phyloP scores from a whole-genome alignment of 768 basidiomycete species.

The Artomyces pyxidatus region DNA sequence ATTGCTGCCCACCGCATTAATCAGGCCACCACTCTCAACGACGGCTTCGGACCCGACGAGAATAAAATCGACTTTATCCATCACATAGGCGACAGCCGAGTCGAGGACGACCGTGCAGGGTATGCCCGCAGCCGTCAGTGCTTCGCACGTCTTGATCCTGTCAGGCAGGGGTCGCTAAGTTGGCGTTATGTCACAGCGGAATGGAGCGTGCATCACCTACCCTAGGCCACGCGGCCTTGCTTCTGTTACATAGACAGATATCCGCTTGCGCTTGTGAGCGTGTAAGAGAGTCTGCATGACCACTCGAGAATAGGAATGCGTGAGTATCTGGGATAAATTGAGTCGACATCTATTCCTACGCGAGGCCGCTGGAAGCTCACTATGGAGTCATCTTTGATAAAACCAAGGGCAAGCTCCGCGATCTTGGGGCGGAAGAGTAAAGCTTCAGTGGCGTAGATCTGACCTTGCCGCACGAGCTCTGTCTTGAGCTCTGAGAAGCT shows the following conservation, averaged over 20 bases:
- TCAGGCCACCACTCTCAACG: constrained; percentile 89
- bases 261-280: constrained; percentile 86
- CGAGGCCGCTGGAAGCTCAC: constrained; percentile 30
- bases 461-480: constrained; percentile 75
- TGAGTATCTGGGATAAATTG: constrained; percentile 63
- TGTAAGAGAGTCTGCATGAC: constrained; percentile 88
- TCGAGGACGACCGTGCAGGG: constrained; percentile 94
- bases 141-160: constrained; percentile 88
- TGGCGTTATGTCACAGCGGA: constrained; percentile 1
- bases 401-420: constrained; percentile 78
- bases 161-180: background rate
- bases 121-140: constrained; percentile 81
- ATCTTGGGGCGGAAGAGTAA: constrained; percentile 85
- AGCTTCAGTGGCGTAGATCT: constrained; percentile 69
- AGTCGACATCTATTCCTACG: constrained; percentile 9
- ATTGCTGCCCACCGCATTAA: constrained; percentile 91
- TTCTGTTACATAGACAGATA: constrained; percentile 97
- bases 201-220: constrained; percentile 35
- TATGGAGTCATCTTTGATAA: constrained; percentile 93
- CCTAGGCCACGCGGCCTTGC: constrained; percentile 84
- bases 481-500: constrained; percentile 80
- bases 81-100: constrained; percentile 93
- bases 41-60: constrained; percentile 97
- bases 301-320: constrained; percentile 94
- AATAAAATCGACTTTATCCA: constrained; percentile 93